Evolutionary conservation across 371 early-diverging fungal genomes (phyloP).

Genomic region (Dichotomocladium elegans): DNA sequence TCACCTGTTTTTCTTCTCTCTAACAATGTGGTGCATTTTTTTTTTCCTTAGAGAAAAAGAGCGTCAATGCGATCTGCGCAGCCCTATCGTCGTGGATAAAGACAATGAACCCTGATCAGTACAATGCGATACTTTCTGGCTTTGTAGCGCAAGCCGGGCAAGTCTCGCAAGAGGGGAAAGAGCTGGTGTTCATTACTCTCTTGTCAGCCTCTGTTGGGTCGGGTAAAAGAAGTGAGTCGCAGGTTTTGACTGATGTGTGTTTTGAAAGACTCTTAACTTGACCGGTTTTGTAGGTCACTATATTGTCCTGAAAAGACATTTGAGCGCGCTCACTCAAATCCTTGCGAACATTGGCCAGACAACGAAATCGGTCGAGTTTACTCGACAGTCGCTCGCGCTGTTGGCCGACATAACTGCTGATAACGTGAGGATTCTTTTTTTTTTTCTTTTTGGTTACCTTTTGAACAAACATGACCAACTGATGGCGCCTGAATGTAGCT

Average conservation of each 20-base stretch:
- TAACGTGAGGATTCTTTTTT: too few species aligned
- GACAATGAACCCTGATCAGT: conserved; percentile 25
- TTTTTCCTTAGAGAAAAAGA: conserved; percentile 4
- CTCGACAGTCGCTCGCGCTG: conserved; percentile 31
- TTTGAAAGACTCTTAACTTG: too few species aligned
- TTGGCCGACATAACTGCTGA: conserved; percentile 32
- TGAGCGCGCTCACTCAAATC: too few species aligned
- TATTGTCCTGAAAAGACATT: too few species aligned
- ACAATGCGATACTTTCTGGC: conserved; percentile 16
- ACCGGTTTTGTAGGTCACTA: too few species aligned
- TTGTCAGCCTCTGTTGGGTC: not conserved
- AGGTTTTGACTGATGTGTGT: conserved; percentile 29
- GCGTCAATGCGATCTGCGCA: conserved; percentile 7
- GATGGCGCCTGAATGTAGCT: not conserved
- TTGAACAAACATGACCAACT: not conserved
- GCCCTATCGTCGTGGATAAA: conserved; percentile 29
- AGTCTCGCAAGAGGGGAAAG: conserved; percentile 2
- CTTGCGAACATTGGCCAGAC: conserved; percentile 33
- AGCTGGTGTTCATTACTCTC: not conserved
- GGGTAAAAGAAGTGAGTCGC: conserved; percentile 17
- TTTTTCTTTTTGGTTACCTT: too few species aligned
- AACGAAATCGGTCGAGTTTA: conserved; percentile 28
- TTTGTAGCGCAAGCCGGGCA: conserved; percentile 20
- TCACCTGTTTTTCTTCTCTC: not conserved
- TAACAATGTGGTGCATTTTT: not conserved